A percentile compares a stretch with the other conserved stretches of the same genome.
Conservation (phyloP, 768 basidiomycete genomes). For the Tephrocybe rancida region DNA sequence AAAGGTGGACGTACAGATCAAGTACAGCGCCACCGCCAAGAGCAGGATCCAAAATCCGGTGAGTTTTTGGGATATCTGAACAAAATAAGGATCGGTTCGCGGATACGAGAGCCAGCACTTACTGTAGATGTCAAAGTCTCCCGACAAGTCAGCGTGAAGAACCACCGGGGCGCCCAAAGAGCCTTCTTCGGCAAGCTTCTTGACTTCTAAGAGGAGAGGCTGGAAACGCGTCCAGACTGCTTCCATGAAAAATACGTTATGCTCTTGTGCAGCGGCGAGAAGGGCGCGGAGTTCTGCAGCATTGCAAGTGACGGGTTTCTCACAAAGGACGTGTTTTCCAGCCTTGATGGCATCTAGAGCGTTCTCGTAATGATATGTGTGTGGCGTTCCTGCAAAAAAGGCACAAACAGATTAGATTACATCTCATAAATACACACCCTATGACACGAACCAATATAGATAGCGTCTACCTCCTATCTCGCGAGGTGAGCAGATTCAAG, state of each 20-base stretch:
- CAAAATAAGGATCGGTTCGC: not conserved
- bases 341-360: constrained; percentile 75
- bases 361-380: constrained; percentile 81
- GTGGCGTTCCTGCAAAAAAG: constrained; percentile 66
- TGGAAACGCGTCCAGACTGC: constrained; percentile 89
- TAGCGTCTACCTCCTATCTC: constrained; percentile 70
- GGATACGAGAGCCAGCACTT: constrained; percentile 21
- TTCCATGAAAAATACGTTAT: constrained; percentile 90
- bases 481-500: not conserved
- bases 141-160: constrained; percentile 78
- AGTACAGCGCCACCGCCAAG: constrained; percentile 85
- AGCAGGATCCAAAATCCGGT: constrained; percentile 76
- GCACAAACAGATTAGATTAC: not conserved
- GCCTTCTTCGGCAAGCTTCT: constrained; percentile 62
- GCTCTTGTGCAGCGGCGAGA: constrained; percentile 71
- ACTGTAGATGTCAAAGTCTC: constrained; percentile 69
- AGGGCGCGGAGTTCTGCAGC: constrained; percentile 75
- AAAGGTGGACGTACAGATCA: constrained; percentile 61
- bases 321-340: constrained; percentile 85
- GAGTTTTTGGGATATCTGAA: constrained; percentile 64
- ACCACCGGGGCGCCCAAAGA: constrained; percentile 67
- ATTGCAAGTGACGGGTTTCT: constrained; percentile 86
- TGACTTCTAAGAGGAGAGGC: constrained; percentile 65
- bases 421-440: not conserved
- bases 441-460: constrained; percentile 65